Evolutionary conservation across 805 yeast species (phyloP), one percentile per base, ranked within the genome.

Genomic region (Ogataea thermomethanolica): DNA sequence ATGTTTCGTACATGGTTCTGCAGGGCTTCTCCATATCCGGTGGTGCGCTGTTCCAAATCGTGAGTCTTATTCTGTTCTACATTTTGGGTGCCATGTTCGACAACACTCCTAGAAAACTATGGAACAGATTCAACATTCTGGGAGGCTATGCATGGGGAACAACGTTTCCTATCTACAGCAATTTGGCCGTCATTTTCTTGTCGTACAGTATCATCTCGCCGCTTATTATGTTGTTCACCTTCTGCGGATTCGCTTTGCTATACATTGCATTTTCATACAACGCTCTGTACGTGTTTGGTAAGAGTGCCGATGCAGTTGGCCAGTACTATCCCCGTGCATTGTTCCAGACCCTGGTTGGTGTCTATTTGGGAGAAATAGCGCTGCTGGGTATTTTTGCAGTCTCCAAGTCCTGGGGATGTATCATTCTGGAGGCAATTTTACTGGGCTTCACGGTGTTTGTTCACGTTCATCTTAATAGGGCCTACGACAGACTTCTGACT

Each of bases 351-450:
- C 73, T 91, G 59, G 81, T 81, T 27, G 99, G 99, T 43, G 62
- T 93, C 31, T 91, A 91, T 61, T 61, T 91, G 32, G 95, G 95
- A 28, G 90, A 91, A 64, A 65, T 89, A 15, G 87, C 96, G 69
- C 54, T 93, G 48, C 59, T 93, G 39, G 97, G 96, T 40, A 63
- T 93, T 41, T 90, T 88, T 59, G 85, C 78, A 12, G 95, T 91
- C 41, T 89, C 95, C 46, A 87, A 87, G 70, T 84, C 95, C 29
- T 91, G 96, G 96, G 98, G 96, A 32, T 95, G 96, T 26, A 73
- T 89, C 48, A 85, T 81, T 3, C 64, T 91, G 39, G 86, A 84
- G 60, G 80, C 78, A 1, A 70, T 90, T 37, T 69, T 83, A 29
- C 54, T 87, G 10, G 75, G 73, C 7, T 62, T 73, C 49, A 87